Percentiles rank a stretch among this genome's conserved stretches.
Evolutionary conservation across 2,329 filamentous ascomycete genomes (phyloP).

Genomic region (Thielaviopsis euricoi): DNA sequence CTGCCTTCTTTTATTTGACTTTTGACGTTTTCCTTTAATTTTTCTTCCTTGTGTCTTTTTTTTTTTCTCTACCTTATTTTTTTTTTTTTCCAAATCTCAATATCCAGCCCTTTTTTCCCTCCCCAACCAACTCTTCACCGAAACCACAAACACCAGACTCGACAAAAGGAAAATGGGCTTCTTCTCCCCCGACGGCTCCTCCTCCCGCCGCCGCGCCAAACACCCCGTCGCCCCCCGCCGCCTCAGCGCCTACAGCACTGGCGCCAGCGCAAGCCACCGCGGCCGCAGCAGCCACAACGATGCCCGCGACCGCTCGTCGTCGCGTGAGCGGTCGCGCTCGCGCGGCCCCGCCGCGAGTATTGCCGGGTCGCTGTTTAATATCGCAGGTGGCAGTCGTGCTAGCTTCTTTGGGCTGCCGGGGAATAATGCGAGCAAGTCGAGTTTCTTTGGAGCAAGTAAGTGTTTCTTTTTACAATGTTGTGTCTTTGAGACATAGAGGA

Average conservation of each 20-base stretch:
- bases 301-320: constrained; percentile 3
- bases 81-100: background rate
- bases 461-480: background rate
- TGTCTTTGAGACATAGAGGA: background rate
- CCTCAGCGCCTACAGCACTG: background rate
- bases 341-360: constrained; percentile 5
- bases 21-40: background rate
- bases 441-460: constrained; percentile 3
- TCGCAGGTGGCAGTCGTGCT: constrained; percentile 27
- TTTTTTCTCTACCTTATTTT: background rate
- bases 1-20: background rate
- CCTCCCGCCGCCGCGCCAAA: constrained; percentile 6
- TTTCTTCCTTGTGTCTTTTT: background rate
- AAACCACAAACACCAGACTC: background rate
- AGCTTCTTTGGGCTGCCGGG: constrained; percentile 26
- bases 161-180: constrained; percentile 10
- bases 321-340: background rate
- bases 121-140: background rate
- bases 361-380: constrained; percentile 22
- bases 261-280: background rate
- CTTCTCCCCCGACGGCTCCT: constrained; percentile 11
- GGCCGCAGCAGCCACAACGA: background rate
- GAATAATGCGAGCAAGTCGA: constrained; percentile 18
- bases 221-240: background rate
- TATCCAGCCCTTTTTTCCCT: background rate